These are phyloP conservation scores for Scopulariopsis brevicaulis DNA, from an alignment of 2,329 filamentous ascomycete genomes.

Conservation along the genomic window DNA sequence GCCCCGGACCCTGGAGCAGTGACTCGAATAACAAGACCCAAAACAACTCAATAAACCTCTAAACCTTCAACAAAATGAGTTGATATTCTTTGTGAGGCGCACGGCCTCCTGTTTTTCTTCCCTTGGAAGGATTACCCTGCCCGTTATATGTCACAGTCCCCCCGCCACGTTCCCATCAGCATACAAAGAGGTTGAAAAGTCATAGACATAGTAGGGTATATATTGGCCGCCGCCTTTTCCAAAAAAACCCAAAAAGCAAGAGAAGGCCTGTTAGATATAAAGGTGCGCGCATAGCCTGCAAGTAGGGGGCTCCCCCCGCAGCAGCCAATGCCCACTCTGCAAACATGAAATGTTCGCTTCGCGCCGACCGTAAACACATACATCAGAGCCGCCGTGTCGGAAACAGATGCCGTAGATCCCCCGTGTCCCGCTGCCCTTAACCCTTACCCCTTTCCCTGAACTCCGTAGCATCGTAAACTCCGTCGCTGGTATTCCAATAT, in stretches of 20 bases:
- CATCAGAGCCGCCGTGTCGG: not conserved
- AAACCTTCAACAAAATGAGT: not conserved
- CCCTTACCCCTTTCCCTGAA: not conserved
- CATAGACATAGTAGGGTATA: not conserved
- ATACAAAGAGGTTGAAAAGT: not conserved
- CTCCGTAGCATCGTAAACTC: slow-evolving; percentile 20
- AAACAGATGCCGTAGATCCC: not conserved
- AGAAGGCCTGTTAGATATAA: not conserved
- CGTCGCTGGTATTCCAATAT: slow-evolving; percentile 16
- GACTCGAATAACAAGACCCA: not conserved
- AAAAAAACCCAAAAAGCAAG: not conserved
- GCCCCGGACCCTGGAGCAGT: not conserved
- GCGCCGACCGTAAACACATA: not conserved
- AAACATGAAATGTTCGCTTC: not conserved
- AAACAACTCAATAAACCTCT: not conserved
- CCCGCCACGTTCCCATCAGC: not conserved
- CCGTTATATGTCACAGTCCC: not conserved
- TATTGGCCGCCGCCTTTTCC: not conserved
- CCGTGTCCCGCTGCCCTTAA: not conserved
- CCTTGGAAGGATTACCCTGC: not conserved
- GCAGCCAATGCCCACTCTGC: not conserved
- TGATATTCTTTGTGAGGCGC: not conserved
- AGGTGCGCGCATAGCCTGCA: not conserved
- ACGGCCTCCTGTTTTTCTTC: not conserved
- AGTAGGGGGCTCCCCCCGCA: not conserved